Conservation (phyloP, 2,329 filamentous ascomycete species). For the Xylaria sp. region DNA sequence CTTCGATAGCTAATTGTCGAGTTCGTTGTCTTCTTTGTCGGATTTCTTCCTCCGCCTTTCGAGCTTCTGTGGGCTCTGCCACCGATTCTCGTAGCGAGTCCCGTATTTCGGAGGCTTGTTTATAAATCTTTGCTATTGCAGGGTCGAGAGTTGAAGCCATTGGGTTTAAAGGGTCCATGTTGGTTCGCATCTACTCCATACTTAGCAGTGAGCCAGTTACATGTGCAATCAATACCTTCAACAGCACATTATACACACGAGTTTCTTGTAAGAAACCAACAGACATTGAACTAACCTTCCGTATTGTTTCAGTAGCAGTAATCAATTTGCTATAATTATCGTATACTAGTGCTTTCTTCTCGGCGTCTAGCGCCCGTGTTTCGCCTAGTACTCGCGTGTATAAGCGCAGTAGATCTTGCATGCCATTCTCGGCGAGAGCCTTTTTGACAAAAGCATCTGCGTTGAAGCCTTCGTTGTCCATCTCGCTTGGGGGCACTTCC, state of each 20-base stretch:
- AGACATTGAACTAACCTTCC: constrained; percentile 63
- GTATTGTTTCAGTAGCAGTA: constrained; percentile 94
- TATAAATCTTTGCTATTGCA: constrained; percentile 79
- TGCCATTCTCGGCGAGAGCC: constrained; percentile 68
- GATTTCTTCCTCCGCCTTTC: constrained; percentile 50
- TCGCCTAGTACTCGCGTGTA: constrained; percentile 81
- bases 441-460: constrained; percentile 73
- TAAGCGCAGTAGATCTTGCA: constrained; percentile 74
- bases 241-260: neutral
- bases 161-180: constrained; percentile 82
- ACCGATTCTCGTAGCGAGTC: constrained; percentile 61
- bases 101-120: constrained; percentile 65
- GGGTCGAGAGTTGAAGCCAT: constrained; percentile 77
- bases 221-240: neutral
- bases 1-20: constrained; percentile 69
- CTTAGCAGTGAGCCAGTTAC: constrained; percentile 11
- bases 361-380: constrained; percentile 89
- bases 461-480: constrained; percentile 79
- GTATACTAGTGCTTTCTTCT: constrained; percentile 96
- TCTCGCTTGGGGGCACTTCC: constrained; percentile 72
- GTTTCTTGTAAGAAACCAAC: neutral
- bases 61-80: constrained; percentile 57
- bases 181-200: constrained; percentile 72
- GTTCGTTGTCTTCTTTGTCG: constrained; percentile 52
- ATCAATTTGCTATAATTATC: constrained; percentile 99